Base-by-base conservation (phyloP, 192 early-diverging fungal species). In the Rhizophagus clarus region DNA sequence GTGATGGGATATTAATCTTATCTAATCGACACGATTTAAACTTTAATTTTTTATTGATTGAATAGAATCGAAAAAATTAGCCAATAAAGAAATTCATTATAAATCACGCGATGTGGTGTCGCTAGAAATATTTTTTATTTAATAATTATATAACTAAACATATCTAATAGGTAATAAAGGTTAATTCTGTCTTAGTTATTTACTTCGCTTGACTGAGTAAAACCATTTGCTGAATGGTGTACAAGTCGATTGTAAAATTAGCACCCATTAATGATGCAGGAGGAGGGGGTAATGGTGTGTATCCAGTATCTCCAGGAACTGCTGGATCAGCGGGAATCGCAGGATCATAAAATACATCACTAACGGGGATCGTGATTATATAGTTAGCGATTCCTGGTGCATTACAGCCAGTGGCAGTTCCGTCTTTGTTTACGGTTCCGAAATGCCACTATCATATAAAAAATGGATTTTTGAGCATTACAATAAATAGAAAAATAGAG, bases 291-390 rank as follows among this genome's bases (percentile, higher is more conserved):
- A 74, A 56, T 74, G 72, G 47, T 24, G 37, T 24, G 26, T 74
- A 74, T 74, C 47, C 72, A 8, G 56, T 74, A 14, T n/a, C n/a
- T n/a, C n/a, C n/a, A n/a, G n/a, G n/a, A n/a, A n/a, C n/a, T n/a
- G n/a, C n/a, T n/a, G n/a, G n/a, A n/a, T n/a, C n/a, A n/a, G 72
- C 72, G n/a, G 72, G 72, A 74, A 74, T 20, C 15, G 49, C 29
- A 9, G 72, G 49, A 74, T 74, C 72, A 49, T 74, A 74, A 74
- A 74, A 74, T 40, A 74, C 72, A 22, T 74, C 72, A n/a, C 72
- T 74, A 74, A 74, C 72, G 45, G 72, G 72, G 72, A 74, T 74
- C 10, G 24, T 56, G 45, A 74, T 74, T 74, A 74, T n/a, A 74
- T 74, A 74, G 72, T 74, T 60, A 1, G 72, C 47, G 49, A 56